Conservation (phyloP, 2,329 filamentous ascomycete genomes). For the Plectosphaerella plurivora region DNA sequence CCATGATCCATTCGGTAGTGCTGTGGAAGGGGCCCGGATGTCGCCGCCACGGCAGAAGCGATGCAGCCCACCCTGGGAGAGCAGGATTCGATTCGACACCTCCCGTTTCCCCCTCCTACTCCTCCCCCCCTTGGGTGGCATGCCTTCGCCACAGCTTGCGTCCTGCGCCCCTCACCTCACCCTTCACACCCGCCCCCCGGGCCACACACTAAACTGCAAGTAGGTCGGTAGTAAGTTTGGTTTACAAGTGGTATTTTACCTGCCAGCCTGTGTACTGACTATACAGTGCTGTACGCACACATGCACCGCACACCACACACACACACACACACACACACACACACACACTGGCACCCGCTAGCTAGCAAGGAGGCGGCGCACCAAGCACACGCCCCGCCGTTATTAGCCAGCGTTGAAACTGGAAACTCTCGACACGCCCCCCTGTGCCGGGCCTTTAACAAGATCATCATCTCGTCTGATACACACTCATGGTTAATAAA, state of each 20-base stretch:
- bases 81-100: too few species aligned
- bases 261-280: too few species aligned
- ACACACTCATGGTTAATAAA: conserved; percentile 39
- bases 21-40: too few species aligned
- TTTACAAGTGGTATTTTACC: too few species aligned
- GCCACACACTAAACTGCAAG: too few species aligned
- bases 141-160: not conserved
- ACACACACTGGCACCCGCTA: not conserved
- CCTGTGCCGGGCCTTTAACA: not conserved
- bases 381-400: not conserved
- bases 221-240: too few species aligned
- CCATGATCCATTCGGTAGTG: too few species aligned
- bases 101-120: too few species aligned
- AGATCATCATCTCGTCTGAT: conserved; percentile 33
- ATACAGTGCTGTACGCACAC: not conserved
- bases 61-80: too few species aligned
- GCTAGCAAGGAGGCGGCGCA: not conserved
- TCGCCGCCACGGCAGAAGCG: too few species aligned
- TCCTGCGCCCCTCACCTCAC: not conserved
- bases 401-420: not conserved
- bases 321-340: not conserved
- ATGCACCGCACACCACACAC: not conserved
- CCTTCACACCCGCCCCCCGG: not conserved
- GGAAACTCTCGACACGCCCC: not conserved
- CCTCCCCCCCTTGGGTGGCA: not conserved